phyloP scores from a whole-genome alignment of 306 rosid genomes.

The Vachellia pachyceras region DNA sequence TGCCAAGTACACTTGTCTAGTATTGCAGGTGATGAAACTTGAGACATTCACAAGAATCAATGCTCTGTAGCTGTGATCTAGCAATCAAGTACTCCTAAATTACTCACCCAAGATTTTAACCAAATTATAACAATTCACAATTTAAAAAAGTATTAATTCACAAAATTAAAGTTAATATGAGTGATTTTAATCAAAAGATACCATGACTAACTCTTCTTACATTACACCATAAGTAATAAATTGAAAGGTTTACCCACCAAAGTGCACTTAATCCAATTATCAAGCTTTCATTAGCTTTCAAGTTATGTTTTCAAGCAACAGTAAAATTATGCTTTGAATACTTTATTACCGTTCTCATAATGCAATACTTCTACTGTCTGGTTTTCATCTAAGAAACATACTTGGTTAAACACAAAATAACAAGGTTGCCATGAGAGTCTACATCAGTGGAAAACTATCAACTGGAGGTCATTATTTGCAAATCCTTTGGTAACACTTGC shows the following conservation, averaged over 20 bases:
- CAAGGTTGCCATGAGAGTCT: not conserved
- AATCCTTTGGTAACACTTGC: not conserved
- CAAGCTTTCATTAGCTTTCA: not conserved
- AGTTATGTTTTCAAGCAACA: slow-evolving; percentile 9
- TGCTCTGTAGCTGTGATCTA: not conserved
- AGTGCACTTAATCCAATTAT: not conserved
- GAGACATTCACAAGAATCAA: not conserved
- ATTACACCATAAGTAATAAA: not conserved
- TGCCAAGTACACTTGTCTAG: not conserved
- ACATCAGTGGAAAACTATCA: not conserved
- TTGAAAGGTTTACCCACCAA: not conserved
- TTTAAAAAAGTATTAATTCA: not conserved
- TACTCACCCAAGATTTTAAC: not conserved
- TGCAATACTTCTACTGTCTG: no score
- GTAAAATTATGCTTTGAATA: not conserved
- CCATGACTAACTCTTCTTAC: not conserved
- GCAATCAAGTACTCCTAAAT: not conserved
- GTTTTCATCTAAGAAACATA: not conserved
- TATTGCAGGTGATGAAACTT: not conserved
- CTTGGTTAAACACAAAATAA: not conserved
- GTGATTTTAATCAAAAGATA: not conserved
- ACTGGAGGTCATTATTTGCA: not conserved
- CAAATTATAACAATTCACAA: not conserved
- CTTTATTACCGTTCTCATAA: not conserved
- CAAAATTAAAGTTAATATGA: not conserved